Conservation (phyloP, 768 basidiomycete genomes). For the Mycena kentingensis region DNA sequence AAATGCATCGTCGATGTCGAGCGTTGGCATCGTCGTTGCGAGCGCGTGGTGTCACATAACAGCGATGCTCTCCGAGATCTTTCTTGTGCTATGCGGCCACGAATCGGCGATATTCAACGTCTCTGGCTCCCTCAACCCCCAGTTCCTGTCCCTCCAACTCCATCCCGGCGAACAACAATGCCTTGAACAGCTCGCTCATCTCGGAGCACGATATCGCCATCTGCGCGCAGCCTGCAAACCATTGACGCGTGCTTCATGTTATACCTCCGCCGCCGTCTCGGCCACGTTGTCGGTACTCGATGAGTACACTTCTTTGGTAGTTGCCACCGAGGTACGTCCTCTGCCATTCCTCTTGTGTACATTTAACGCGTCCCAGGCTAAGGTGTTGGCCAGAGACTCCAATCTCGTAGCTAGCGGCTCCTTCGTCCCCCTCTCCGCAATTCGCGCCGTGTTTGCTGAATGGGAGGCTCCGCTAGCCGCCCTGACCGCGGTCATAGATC, state of each 20-base stretch:
- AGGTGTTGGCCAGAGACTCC: constrained; percentile 73
- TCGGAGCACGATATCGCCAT: constrained; percentile 74
- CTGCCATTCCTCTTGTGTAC: background rate
- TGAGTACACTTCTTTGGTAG: constrained; percentile 79
- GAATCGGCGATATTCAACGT: constrained; percentile 76
- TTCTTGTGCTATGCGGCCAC: constrained; percentile 86
- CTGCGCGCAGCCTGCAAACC: constrained; percentile 59
- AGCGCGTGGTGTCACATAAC: constrained; percentile 16
- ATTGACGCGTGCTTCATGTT: constrained; percentile 63
- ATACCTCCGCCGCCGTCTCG: constrained; percentile 71
- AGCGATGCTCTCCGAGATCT: constrained; percentile 84
- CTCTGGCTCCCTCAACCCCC: constrained; percentile 55
- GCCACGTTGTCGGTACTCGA: constrained; percentile 74
- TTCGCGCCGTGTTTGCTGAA: constrained; percentile 80
- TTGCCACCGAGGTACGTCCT: constrained; percentile 61
- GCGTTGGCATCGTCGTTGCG: constrained; percentile 25
- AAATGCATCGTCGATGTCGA: constrained; percentile 71
- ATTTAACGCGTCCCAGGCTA: constrained; percentile 37
- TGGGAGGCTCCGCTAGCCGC: constrained; percentile 88
- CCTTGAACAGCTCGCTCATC: constrained; percentile 73
- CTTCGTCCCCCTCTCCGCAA: constrained; percentile 82
- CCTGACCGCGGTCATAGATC: constrained; percentile 63
- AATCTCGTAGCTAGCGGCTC: constrained; percentile 76
- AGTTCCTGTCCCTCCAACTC: constrained; percentile 64
- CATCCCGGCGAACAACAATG: constrained; percentile 90